Evolutionary conservation across 306 rosid species (phyloP).

Genomic region (Heteromeles arbutifolia): DNA sequence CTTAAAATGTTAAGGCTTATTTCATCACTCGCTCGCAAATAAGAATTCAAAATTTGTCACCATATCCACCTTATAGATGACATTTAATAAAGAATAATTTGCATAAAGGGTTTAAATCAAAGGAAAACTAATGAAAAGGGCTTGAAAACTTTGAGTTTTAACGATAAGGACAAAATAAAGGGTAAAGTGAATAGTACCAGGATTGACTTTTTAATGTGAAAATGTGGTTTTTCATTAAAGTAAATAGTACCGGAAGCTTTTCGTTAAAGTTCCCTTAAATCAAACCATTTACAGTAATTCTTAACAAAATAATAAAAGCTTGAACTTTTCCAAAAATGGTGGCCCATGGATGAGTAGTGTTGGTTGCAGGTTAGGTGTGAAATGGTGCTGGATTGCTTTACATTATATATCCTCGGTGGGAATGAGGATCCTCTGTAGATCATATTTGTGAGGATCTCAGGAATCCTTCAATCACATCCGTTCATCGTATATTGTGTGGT

Average conservation of each 20-base stretch:
- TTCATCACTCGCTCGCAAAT: neutral
- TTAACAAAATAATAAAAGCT: neutral
- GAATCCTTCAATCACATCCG: accelerated
- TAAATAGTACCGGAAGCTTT: too few species aligned
- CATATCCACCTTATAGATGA: neutral
- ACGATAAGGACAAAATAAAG: too few species aligned
- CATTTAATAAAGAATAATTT: neutral
- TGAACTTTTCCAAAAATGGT: neutral
- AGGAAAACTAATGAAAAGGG: too few species aligned
- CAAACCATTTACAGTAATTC: neutral
- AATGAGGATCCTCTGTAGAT: too few species aligned
- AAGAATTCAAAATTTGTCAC: neutral
- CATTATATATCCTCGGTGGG: neutral
- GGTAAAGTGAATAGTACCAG: too few species aligned
- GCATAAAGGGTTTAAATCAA: neutral
- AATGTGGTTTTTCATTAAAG: too few species aligned
- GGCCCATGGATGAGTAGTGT: neutral
- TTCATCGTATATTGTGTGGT: too few species aligned
- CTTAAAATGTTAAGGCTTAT: neutral
- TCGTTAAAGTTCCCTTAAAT: too few species aligned
- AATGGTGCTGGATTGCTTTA: neutral
- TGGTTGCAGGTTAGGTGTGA: neutral
- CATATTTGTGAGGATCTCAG: accelerated
- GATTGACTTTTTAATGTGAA: too few species aligned
- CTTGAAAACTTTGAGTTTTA: too few species aligned